A percentile compares a stretch with the other conserved stretches of the same genome.
These are phyloP conservation scores for Termitomyces eurrhizus DNA, from an alignment of 768 basidiomycete species.

Conservation along the genomic window DNA sequence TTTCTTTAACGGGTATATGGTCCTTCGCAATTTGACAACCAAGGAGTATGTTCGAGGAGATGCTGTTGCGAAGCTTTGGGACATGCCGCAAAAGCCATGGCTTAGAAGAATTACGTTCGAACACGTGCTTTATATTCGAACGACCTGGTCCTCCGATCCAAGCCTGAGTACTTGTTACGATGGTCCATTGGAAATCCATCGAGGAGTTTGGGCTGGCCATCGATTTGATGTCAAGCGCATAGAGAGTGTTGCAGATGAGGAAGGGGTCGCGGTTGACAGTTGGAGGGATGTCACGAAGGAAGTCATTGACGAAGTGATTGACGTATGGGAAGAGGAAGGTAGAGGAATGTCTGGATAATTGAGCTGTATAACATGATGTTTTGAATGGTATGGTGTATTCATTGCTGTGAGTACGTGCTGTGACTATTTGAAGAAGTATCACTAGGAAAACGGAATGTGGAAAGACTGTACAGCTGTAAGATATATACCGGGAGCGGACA, in stretches of 20 bases:
- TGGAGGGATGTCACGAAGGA: background rate
- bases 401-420: no score
- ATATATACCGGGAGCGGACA: no score
- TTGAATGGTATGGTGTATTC: no score
- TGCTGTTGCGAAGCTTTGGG: background rate
- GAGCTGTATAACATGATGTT: no score
- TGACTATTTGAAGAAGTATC: no score
- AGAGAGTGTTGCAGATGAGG: background rate
- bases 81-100: background rate
- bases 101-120: background rate
- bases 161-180: background rate
- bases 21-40: background rate
- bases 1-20: background rate
- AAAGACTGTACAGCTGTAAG: no score
- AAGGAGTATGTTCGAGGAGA: background rate
- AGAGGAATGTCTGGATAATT: background rate
- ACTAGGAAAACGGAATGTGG: no score
- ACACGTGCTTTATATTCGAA: background rate
- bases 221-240: background rate
- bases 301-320: background rate
- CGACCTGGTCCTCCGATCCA: background rate
- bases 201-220: background rate
- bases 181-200: background rate
- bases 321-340: background rate
- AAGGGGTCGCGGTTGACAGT: background rate